A percentile compares a stretch with the other conserved stretches of the same genome.
phyloP scores from a whole-genome alignment of 2,329 filamentous ascomycete genomes.

The Clonostachys sp. region DNA sequence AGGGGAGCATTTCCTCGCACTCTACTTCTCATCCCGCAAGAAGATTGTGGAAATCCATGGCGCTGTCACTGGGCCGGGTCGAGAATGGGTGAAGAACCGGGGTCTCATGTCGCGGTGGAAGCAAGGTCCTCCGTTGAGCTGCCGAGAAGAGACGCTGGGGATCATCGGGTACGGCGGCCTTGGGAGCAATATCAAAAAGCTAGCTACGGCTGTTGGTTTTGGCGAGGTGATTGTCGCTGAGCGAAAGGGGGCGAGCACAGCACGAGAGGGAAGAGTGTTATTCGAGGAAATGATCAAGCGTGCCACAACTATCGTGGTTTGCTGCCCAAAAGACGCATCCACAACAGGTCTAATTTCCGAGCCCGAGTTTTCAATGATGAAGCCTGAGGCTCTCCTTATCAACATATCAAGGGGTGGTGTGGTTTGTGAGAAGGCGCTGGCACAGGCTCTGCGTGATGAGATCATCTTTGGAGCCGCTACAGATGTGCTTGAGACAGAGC shows the following conservation, averaged over 20 bases:
- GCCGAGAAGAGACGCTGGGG: conserved; percentile 14
- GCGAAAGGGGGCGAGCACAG: conserved; percentile 5
- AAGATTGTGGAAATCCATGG: too few relatives aligned
- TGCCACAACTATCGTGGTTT: conserved; percentile 14
- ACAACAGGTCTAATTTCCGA: conserved; percentile 10
- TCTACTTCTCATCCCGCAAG: conserved; percentile 51
- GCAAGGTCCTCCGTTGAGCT: conserved; percentile 12
- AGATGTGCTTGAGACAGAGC: conserved; percentile 21
- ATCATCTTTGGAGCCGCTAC: conserved; percentile 25
- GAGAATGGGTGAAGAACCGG: conserved; percentile 2
- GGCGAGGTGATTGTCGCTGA: not conserved
- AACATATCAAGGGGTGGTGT: conserved; percentile 24
- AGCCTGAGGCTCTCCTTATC: conserved; percentile 13
- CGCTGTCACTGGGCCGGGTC: not conserved
- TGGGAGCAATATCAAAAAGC: conserved; percentile 7
- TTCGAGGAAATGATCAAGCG: conserved; percentile 12
- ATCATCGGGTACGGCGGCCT: conserved; percentile 17
- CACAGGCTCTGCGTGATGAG: conserved; percentile 17
- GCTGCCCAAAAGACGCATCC: conserved; percentile 11
- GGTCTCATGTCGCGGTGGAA: conserved; percentile 3
- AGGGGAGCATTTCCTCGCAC: conserved; percentile 65
- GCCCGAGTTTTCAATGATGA: conserved; percentile 8
- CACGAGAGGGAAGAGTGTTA: conserved; percentile 3
- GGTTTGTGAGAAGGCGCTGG: conserved; percentile 25
- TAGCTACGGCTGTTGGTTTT: not conserved